Evolutionary conservation across 805 yeast species (phyloP).

Genomic region (Metschnikowia similis): DNA sequence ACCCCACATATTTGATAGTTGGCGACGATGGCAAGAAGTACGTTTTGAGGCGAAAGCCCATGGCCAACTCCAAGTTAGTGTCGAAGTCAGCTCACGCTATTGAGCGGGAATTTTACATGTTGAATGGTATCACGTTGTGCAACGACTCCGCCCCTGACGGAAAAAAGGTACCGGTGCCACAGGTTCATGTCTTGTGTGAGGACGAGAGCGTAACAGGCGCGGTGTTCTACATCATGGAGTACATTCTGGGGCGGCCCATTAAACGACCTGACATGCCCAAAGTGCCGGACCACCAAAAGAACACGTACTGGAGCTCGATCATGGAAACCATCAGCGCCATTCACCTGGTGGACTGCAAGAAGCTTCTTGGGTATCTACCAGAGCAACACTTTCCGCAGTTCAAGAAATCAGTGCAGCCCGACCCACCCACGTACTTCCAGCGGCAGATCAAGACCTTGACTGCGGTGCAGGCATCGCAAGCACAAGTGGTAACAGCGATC

Average conservation of each 20-base stretch:
- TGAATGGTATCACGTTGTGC: slow-evolving; percentile 33
- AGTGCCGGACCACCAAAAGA: slow-evolving; percentile 21
- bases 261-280: slow-evolving; percentile 48
- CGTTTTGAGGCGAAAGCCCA: slow-evolving; percentile 57
- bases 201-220: slow-evolving; percentile 52
- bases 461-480: slow-evolving; percentile 37
- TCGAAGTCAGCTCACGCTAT: slow-evolving; percentile 59
- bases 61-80: slow-evolving; percentile 44
- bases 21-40: slow-evolving; percentile 38
- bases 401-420: slow-evolving; percentile 16
- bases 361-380: slow-evolving; percentile 43
- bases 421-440: slow-evolving; percentile 40
- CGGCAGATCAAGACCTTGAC: slow-evolving; percentile 49
- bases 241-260: slow-evolving; percentile 52
- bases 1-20: slow-evolving; percentile 53
- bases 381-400: slow-evolving; percentile 42
- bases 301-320: slow-evolving; percentile 44
- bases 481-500: slow-evolving; percentile 41
- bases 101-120: slow-evolving; percentile 54
- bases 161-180: slow-evolving; percentile 50
- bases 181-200: slow-evolving; percentile 49
- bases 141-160: slow-evolving; percentile 17
- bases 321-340: slow-evolving; percentile 45
- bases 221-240: slow-evolving; percentile 60
- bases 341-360: slow-evolving; percentile 45